Conservation (phyloP, 257 asterid species). For the Leptodermis oblonga region DNA sequence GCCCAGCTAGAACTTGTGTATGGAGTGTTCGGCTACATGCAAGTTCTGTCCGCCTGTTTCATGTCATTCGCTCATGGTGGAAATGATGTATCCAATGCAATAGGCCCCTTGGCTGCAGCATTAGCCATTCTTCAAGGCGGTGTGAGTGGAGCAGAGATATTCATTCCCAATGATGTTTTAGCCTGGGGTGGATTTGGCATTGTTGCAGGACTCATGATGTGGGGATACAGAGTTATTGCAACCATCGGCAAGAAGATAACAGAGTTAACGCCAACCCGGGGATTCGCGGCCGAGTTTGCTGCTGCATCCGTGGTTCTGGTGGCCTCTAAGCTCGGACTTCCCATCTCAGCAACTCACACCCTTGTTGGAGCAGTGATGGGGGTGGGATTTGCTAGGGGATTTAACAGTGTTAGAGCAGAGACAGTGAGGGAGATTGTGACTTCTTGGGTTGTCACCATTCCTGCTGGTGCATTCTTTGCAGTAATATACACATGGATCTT, state of each 20-base stretch:
- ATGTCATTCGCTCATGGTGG: slow-evolving; percentile 99
- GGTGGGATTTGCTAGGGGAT: slow-evolving; percentile 89
- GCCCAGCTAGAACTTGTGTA: slow-evolving; percentile 82
- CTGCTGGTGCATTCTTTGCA: slow-evolving; percentile 79
- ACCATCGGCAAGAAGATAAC: slow-evolving; percentile 94
- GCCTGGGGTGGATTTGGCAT: slow-evolving; percentile 99
- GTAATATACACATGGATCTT: slow-evolving; percentile 81
- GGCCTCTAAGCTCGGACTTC: slow-evolving; percentile 83
- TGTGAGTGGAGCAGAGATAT: slow-evolving; percentile 45
- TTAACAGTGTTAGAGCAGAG: slow-evolving; percentile 82
- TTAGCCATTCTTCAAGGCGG: slow-evolving; percentile 81
- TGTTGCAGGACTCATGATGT: slow-evolving; percentile 79
- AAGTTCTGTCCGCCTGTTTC: slow-evolving; percentile 85
- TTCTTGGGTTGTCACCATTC: slow-evolving; percentile 88
- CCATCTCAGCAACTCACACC: slow-evolving; percentile 91
- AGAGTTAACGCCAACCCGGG: slow-evolving; percentile 86
- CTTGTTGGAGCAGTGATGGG: slow-evolving; percentile 99
- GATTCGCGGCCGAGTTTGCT: slow-evolving; percentile 96
- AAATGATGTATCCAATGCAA: slow-evolving; percentile 89
- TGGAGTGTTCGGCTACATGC: slow-evolving; percentile 94
- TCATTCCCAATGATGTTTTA: slow-evolving; percentile 72
- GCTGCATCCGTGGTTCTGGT: slow-evolving; percentile 86
- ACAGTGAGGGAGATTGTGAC: slow-evolving; percentile 87
- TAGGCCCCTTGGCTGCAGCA: slow-evolving; percentile 92
- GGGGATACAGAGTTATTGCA: slow-evolving; percentile 87